These are phyloP conservation scores for Geranium brycei DNA, from an alignment of 345 rosid species.

Conservation along the genomic window DNA sequence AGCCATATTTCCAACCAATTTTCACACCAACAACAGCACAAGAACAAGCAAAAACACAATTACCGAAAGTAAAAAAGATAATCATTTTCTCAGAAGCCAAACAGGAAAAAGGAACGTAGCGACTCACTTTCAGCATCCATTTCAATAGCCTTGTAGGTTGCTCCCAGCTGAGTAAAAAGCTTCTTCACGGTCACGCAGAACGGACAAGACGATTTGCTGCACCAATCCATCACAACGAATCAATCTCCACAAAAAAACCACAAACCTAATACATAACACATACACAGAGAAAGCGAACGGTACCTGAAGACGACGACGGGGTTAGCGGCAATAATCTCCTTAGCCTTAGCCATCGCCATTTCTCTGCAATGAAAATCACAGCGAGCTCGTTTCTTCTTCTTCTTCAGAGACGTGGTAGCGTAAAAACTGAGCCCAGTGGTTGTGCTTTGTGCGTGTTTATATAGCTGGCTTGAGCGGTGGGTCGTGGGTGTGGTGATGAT, in stretches of 20 bases:
- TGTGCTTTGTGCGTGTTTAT: neutral
- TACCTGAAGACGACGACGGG: conserved; percentile 73
- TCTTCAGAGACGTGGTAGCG: no score
- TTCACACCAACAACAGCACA: no score
- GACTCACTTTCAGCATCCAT: conserved; percentile 50
- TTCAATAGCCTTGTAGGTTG: conserved; percentile 37
- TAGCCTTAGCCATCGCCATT: conserved; percentile 50
- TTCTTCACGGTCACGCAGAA: conserved; percentile 52
- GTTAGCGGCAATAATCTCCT: conserved; percentile 42
- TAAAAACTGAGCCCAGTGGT: neutral
- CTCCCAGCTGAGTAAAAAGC: conserved; percentile 45
- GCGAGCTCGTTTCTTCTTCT: neutral
- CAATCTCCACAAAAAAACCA: neutral
- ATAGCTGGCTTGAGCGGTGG: no score
- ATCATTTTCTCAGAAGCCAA: neutral
- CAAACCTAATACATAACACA: neutral
- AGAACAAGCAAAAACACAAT: no score
- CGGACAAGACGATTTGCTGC: conserved; percentile 65
- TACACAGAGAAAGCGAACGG: neutral
- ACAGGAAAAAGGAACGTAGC: neutral
- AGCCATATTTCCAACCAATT: no score
- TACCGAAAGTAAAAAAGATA: neutral
- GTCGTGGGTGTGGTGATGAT: no score
- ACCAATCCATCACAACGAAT: neutral
- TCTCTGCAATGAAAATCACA: neutral